These are phyloP conservation scores for Fraxinus velutina DNA, from an alignment of 305 asterid species.

Conservation along the genomic window DNA sequence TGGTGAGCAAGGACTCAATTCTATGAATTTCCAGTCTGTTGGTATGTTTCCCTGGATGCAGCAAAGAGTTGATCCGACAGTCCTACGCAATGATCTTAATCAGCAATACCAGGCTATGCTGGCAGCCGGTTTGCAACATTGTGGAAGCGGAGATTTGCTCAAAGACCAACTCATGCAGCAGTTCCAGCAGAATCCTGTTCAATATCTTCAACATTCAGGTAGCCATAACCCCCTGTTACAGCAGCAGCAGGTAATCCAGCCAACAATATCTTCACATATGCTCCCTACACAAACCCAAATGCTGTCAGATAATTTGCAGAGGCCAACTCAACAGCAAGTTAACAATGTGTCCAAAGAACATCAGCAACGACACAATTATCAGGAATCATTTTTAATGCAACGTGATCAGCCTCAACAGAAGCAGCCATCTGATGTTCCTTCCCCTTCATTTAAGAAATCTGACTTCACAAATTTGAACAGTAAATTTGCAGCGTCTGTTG, in stretches of 20 bases:
- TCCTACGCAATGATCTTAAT: constrained; percentile 57
- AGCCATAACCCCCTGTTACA: constrained; percentile 47
- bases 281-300: constrained; percentile 50
- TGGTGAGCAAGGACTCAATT: constrained; percentile 67
- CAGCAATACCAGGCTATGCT: constrained; percentile 84
- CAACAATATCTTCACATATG: constrained; percentile 35
- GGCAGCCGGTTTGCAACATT: constrained; percentile 64
- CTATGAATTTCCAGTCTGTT: constrained; percentile 60
- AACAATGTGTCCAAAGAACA: constrained; percentile 42
- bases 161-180: constrained; percentile 61
- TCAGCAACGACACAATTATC: constrained; percentile 49
- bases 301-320: constrained; percentile 46
- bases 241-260: constrained; percentile 38
- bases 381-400: constrained; percentile 50
- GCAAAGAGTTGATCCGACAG: constrained; percentile 67
- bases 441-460: constrained; percentile 64
- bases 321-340: constrained; percentile 39
- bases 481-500: constrained; percentile 44
- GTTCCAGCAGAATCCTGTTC: constrained; percentile 63
- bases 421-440: constrained; percentile 57
- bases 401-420: constrained; percentile 62
- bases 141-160: constrained; percentile 53
- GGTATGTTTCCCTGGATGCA: constrained; percentile 88
- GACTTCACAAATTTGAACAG: constrained; percentile 47
- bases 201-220: constrained; percentile 54